These are phyloP conservation scores for Ambrosiella cleistominuta DNA, from an alignment of 2,329 filamentous ascomycete genomes.

Conservation along the genomic window DNA sequence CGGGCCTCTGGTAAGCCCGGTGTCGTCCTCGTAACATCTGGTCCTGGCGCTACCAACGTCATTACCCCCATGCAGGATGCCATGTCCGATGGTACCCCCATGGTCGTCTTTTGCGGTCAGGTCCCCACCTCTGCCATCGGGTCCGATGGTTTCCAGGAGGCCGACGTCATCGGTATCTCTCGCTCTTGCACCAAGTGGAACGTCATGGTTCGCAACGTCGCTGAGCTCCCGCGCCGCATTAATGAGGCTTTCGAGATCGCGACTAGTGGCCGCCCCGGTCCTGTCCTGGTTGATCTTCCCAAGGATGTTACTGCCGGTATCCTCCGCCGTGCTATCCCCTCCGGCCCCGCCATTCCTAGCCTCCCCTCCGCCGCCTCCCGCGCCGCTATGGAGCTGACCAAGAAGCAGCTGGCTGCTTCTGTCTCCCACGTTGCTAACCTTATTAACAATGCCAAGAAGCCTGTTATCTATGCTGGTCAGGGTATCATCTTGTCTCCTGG, in stretches of 20 bases:
- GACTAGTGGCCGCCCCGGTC: conserved; percentile 80
- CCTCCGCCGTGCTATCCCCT: conserved; percentile 68
- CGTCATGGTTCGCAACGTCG: conserved; percentile 91
- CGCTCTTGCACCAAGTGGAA: conserved; percentile 98
- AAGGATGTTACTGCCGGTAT: conserved; percentile 89
- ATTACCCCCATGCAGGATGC: conserved; percentile 95
- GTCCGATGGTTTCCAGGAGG: conserved; percentile 93
- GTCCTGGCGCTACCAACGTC: conserved; percentile 90
- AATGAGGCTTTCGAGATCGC: conserved; percentile 98
- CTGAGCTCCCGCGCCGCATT: conserved; percentile 80
- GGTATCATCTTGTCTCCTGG: conserved; percentile 68
- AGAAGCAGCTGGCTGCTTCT: conserved; percentile 54
- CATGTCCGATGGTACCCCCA: conserved; percentile 81
- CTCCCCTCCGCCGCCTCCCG: conserved; percentile 75
- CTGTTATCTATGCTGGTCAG: conserved; percentile 86
- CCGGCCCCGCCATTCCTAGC: conserved; percentile 51
- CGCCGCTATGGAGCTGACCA: conserved; percentile 55
- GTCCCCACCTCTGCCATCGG: conserved; percentile 80
- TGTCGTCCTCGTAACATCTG: conserved; percentile 91
- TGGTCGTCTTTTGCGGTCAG: conserved; percentile 93
- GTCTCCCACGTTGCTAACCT: conserved; percentile 64
- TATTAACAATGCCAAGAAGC: conserved; percentile 81
- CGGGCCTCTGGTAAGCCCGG: conserved; percentile 84
- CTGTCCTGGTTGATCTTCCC: conserved; percentile 85
- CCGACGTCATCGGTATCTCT: conserved; percentile 84